Evolutionary conservation across 495 filamentous ascomycete species (phyloP).

Genomic region (Neurospora intermedia): DNA sequence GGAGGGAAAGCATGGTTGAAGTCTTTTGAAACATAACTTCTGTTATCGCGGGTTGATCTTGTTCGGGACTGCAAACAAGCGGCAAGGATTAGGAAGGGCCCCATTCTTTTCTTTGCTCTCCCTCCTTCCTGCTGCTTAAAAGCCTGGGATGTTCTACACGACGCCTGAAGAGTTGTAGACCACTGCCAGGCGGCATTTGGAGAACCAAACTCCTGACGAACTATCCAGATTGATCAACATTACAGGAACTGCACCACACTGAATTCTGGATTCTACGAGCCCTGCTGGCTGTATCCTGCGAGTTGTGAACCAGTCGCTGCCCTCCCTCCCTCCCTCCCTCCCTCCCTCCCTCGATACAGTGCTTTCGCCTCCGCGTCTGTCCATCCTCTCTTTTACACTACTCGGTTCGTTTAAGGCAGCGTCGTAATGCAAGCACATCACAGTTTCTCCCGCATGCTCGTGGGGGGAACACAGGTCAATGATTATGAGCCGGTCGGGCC

Average conservation of each 20-base stretch:
- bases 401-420: background rate
- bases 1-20: background rate
- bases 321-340: background rate
- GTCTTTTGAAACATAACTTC: background rate
- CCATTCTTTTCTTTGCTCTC: background rate
- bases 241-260: background rate
- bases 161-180: background rate
- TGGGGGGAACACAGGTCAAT: background rate
- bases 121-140: background rate
- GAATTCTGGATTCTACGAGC: background rate
- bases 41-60: background rate
- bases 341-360: background rate
- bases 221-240: background rate
- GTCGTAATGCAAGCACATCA: background rate
- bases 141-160: background rate
- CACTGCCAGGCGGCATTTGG: background rate
- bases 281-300: background rate
- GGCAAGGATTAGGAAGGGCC: background rate
- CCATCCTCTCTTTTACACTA: background rate
- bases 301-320: background rate
- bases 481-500: background rate
- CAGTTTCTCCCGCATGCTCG: background rate
- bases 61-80: background rate
- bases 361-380: background rate
- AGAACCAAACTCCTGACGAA: background rate